These are phyloP conservation scores for Halophytophthora polymorphica DNA, from an alignment of 352 stramenopile genomes.

Conservation along the genomic window DNA sequence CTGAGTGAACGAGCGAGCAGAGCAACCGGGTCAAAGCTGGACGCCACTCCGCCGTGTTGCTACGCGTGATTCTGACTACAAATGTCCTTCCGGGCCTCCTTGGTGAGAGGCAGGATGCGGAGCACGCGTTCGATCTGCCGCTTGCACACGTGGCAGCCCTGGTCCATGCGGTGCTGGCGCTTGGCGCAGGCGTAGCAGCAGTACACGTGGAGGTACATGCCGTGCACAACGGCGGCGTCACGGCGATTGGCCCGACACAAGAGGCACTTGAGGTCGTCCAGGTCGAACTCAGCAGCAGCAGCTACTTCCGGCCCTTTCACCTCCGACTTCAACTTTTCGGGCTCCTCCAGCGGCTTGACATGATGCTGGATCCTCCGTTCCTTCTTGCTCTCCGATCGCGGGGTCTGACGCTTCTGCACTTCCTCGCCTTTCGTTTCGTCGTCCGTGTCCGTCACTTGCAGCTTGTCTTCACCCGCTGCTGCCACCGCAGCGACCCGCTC, in stretches of 20 bases:
- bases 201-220: slow-evolving; percentile 81
- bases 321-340: slow-evolving; percentile 1
- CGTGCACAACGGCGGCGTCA: slow-evolving; percentile 67
- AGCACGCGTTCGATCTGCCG: slow-evolving; percentile 79
- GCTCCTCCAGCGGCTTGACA: background rate
- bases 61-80: slow-evolving; percentile 20
- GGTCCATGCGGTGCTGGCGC: slow-evolving; percentile 43
- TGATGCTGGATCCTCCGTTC: slow-evolving; percentile 17
- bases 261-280: slow-evolving; percentile 67
- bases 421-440: slow-evolving; percentile 20
- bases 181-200: slow-evolving; percentile 80
- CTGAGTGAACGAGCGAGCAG: background rate
- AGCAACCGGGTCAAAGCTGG: slow-evolving; percentile 2
- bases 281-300: slow-evolving; percentile 25
- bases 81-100: slow-evolving; percentile 43
- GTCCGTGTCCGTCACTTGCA: slow-evolving; percentile 20
- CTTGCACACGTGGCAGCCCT: slow-evolving; percentile 69
- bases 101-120: slow-evolving; percentile 66
- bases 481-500: slow-evolving; percentile 2
- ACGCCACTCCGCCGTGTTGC: background rate
- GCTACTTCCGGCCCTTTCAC: slow-evolving; percentile 14
- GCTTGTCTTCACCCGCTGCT: slow-evolving; percentile 16
- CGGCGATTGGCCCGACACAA: slow-evolving; percentile 58
- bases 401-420: slow-evolving; percentile 4
- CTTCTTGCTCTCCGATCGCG: slow-evolving; percentile 24